A percentile compares a stretch with the other conserved stretches of the same genome.
Evolutionary conservation across 257 asterid genomes (phyloP).

Genomic region (Ophiorrhiza pumila): DNA sequence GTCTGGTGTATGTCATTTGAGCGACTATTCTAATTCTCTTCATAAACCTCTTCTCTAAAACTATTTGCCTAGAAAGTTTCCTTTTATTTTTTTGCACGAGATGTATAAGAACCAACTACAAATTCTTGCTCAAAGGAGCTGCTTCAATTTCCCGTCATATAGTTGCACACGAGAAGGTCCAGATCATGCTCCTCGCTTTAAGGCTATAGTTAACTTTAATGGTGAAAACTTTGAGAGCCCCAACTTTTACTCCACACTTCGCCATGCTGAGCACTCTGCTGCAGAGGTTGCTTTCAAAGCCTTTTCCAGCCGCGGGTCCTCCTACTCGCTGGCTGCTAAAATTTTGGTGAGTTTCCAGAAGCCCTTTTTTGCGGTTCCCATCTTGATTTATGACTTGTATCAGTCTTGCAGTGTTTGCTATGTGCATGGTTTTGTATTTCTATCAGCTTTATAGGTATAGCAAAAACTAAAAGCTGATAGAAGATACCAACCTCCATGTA

Average conservation of each 20-base stretch:
- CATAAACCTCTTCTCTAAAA: background rate
- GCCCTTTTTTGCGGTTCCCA: no score
- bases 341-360: slow-evolving; percentile 27
- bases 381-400: background rate
- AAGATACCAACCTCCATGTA: background rate
- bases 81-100: background rate
- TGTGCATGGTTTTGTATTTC: background rate
- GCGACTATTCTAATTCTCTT: background rate
- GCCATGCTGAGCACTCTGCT: slow-evolving; percentile 48
- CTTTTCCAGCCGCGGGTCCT: slow-evolving; percentile 39
- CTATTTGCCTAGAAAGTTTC: background rate
- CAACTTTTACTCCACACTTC: slow-evolving; percentile 32
- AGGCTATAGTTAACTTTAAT: slow-evolving; percentile 41
- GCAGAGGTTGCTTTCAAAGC: slow-evolving; percentile 45
- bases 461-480: background rate
- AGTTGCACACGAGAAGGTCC: slow-evolving; percentile 45
- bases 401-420: background rate
- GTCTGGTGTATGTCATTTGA: background rate
- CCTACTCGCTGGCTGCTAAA: slow-evolving; percentile 38
- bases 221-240: slow-evolving; percentile 45
- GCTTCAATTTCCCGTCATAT: slow-evolving; percentile 42
- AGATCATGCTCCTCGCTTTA: slow-evolving; percentile 48
- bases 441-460: background rate
- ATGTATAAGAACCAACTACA: slow-evolving; percentile 46
- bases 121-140: slow-evolving; percentile 48